Evolutionary conservation across 1,284 basidiomycete genomes (phyloP).

Genomic region (Spongiforma sp.): DNA sequence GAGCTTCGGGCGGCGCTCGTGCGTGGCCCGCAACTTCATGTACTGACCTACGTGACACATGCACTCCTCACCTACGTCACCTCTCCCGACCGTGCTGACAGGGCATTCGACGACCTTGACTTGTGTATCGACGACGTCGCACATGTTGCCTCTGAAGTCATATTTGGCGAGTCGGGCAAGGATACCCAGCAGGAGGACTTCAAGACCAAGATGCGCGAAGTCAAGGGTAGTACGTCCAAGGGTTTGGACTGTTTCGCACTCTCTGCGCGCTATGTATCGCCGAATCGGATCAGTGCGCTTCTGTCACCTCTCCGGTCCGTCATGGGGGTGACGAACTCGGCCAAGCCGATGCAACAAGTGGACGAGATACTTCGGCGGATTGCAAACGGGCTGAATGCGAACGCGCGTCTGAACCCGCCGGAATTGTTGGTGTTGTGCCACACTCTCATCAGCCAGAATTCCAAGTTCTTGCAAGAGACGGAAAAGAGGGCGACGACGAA

Average conservation of each 20-base stretch:
- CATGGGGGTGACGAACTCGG: constrained; percentile 85
- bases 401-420: constrained; percentile 70
- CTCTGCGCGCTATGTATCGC: constrained; percentile 78
- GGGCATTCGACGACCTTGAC: constrained; percentile 70
- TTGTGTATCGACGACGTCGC: constrained; percentile 80
- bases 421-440: constrained; percentile 88
- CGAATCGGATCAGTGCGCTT: constrained; percentile 76
- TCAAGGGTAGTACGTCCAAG: constrained; percentile 77
- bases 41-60: constrained; percentile 88
- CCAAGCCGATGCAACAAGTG: constrained; percentile 84
- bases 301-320: constrained; percentile 85
- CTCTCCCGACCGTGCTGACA: constrained; percentile 49
- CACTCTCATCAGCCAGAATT: constrained; percentile 91
- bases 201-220: constrained; percentile 95
- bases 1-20: constrained; percentile 86
- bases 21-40: constrained; percentile 94
- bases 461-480: constrained; percentile 74
- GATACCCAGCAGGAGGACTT: constrained; percentile 91
- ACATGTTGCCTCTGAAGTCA: constrained; percentile 88
- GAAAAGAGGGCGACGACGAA: constrained; percentile 45
- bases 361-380: constrained; percentile 91
- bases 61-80: constrained; percentile 85
- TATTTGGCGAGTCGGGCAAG: constrained; percentile 94
- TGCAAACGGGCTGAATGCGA: constrained; percentile 86
- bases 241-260: constrained; percentile 87